phyloP scores from a whole-genome alignment of 768 basidiomycete species.

The Boletus tylopilopsis region DNA sequence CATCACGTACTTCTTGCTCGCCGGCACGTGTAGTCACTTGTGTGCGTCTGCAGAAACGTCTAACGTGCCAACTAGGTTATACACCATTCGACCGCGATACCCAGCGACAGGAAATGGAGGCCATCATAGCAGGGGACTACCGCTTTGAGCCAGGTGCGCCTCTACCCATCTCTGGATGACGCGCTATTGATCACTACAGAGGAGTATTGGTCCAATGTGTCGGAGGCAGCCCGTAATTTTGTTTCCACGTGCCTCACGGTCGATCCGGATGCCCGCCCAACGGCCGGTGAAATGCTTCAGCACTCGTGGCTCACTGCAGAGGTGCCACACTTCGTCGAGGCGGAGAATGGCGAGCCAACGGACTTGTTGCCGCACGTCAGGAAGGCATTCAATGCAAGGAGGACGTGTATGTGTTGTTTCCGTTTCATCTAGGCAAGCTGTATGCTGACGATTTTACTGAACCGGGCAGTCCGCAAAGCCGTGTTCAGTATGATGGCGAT shows the following conservation, averaged over 20 bases:
- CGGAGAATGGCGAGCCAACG: slow-evolving; percentile 52
- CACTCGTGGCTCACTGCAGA: slow-evolving; percentile 68
- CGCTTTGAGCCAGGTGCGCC: slow-evolving; percentile 70
- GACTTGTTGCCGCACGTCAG: slow-evolving; percentile 88
- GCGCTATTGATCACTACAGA: slow-evolving; percentile 30
- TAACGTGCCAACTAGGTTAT: slow-evolving; percentile 51
- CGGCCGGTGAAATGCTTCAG: slow-evolving; percentile 65
- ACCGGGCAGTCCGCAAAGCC: slow-evolving; percentile 74
- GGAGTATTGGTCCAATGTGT: slow-evolving; percentile 88
- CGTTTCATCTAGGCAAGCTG: background rate
- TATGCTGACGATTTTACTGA: slow-evolving; percentile 1
- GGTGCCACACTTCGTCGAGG: slow-evolving; percentile 65
- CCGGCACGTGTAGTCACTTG: slow-evolving; percentile 35
- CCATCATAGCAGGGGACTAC: slow-evolving; percentile 91
- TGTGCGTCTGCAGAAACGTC: background rate
- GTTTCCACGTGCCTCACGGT: slow-evolving; percentile 79
- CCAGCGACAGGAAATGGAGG: slow-evolving; percentile 88
- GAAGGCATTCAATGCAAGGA: slow-evolving; percentile 85
- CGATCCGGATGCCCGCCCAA: slow-evolving; percentile 78
- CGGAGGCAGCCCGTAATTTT: slow-evolving; percentile 78
- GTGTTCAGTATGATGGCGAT: slow-evolving; percentile 84
- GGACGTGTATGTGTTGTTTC: slow-evolving; percentile 59
- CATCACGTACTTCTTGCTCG: slow-evolving; percentile 94
- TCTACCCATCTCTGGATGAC: background rate
- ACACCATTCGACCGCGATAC: slow-evolving; percentile 96